A percentile compares a stretch with the other conserved stretches of the same genome.
Evolutionary conservation across 495 filamentous ascomycete species (phyloP).

Genomic region (Daldinia vernicosa): DNA sequence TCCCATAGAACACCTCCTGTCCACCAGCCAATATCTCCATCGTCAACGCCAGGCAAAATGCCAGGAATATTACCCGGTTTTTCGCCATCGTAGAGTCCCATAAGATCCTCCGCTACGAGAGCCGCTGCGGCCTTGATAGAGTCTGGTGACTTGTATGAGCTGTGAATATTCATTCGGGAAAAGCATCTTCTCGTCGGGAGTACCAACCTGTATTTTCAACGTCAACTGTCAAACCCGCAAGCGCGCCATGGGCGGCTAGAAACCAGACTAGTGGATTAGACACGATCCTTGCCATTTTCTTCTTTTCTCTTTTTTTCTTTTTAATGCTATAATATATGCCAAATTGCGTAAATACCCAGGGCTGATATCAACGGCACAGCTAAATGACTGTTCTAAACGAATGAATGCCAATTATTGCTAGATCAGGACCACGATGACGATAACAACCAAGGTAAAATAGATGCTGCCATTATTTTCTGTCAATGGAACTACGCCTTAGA

Average conservation of each 20-base stretch:
- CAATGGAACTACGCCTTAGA: background rate
- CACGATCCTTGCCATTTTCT: slow-evolving; percentile 35
- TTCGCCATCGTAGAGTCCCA: slow-evolving; percentile 65
- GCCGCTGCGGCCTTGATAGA: slow-evolving; percentile 65
- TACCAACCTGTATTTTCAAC: slow-evolving; percentile 41
- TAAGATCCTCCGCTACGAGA: slow-evolving; percentile 64
- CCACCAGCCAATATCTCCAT: slow-evolving; percentile 53
- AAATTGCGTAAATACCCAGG: background rate
- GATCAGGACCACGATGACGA: background rate
- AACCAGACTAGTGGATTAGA: slow-evolving; percentile 21
- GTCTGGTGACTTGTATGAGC: slow-evolving; percentile 44
- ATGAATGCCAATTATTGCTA: background rate
- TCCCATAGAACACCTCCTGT: slow-evolving; percentile 73
- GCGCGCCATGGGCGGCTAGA: slow-evolving; percentile 31
- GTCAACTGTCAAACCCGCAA: slow-evolving; percentile 38
- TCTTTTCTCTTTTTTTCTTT: too few relatives aligned
- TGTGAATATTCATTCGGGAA: background rate
- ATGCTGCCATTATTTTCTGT: slow-evolving; percentile 11
- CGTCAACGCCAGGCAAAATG: slow-evolving; percentile 48
- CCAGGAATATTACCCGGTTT: slow-evolving; percentile 62
- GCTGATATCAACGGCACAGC: slow-evolving; percentile 2
- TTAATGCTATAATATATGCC: background rate
- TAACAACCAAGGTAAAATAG: background rate
- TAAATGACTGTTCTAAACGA: slow-evolving; percentile 15
- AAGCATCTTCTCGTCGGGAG: background rate